phyloP scores from a whole-genome alignment of 2,329 filamentous ascomycete species.

The Xylariales sp. region DNA sequence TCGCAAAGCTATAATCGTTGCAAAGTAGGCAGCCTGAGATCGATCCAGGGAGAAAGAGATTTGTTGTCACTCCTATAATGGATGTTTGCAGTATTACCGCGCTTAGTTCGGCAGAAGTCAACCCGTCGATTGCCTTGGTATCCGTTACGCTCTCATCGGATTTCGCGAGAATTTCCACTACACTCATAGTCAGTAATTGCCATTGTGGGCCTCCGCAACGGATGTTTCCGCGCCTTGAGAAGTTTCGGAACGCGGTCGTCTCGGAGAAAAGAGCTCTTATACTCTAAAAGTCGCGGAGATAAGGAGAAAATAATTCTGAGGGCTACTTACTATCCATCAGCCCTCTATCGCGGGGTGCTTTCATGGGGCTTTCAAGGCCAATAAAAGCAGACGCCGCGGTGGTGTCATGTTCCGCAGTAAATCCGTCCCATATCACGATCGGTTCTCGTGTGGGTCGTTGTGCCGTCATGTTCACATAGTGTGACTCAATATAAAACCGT shows the following conservation, averaged over 20 bases:
- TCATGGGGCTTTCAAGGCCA: not conserved
- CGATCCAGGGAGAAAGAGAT: not conserved
- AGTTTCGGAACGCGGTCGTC: too few species aligned
- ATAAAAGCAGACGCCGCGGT: slow-evolving; percentile 2
- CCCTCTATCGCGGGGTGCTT: slow-evolving; percentile 6
- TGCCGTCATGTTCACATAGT: slow-evolving; percentile 20
- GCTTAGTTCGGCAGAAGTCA: not conserved
- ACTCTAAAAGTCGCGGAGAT: too few species aligned
- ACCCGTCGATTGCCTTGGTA: not conserved
- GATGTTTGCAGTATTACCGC: not conserved
- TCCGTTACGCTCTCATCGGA: not conserved
- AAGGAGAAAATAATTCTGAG: not conserved
- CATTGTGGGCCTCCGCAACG: not conserved
- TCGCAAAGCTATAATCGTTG: slow-evolving; percentile 6
- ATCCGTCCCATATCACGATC: slow-evolving; percentile 13
- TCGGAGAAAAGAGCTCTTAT: too few species aligned
- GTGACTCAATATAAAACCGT: slow-evolving; percentile 14
- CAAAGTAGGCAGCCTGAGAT: slow-evolving; percentile 20
- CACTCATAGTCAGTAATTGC: not conserved
- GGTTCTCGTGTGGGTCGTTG: slow-evolving; percentile 10
- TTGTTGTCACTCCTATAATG: not conserved
- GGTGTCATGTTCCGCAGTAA: slow-evolving; percentile 5
- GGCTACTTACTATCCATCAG: slow-evolving; percentile 18
- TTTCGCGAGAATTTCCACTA: slow-evolving; percentile 11
- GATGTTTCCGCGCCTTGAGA: too few species aligned